A percentile compares a stretch with the other conserved stretches of the same genome.
Evolutionary conservation across 2,329 filamentous ascomycete species (phyloP).

Genomic region (Aspergillus vadensis): DNA sequence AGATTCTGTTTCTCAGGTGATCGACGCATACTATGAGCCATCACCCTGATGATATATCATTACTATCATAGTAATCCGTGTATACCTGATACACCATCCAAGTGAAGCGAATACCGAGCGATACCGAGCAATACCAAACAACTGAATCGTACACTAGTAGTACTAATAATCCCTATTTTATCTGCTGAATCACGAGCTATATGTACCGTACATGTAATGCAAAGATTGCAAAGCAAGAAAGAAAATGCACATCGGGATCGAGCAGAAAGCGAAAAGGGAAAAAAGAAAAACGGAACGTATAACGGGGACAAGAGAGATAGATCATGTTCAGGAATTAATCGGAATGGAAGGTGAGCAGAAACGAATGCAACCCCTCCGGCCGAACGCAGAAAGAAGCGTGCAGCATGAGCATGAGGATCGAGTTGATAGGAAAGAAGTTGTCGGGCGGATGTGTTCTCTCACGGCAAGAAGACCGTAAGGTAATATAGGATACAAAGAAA

Average conservation of each 20-base stretch:
- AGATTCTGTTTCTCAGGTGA: too few relatives aligned
- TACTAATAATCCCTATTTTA: conserved; percentile 8
- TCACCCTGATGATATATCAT: too few relatives aligned
- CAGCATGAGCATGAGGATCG: conserved; percentile 12
- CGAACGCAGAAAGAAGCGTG: conserved; percentile 3
- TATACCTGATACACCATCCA: neutral
- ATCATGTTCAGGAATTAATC: neutral
- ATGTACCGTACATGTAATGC: conserved; percentile 20
- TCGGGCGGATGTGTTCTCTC: neutral
- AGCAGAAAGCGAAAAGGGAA: too few relatives aligned
- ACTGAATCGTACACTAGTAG: neutral
- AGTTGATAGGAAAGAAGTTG: conserved; percentile 13
- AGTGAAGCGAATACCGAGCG: neutral
- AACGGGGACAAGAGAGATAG: neutral
- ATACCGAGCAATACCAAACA: neutral
- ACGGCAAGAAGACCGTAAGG: neutral
- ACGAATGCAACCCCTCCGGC: conserved; percentile 11
- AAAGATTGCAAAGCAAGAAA: conserved; percentile 8
- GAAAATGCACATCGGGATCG: neutral
- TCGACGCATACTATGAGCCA: too few relatives aligned
- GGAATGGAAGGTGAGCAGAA: conserved; percentile 5
- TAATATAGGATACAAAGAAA: neutral
- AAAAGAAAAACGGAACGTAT: too few relatives aligned
- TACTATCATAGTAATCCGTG: too few relatives aligned
- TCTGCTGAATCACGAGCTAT: conserved; percentile 11